A percentile compares a stretch with the other conserved stretches of the same genome.
Conservation (phyloP, 768 basidiomycete species). For the Boletus pseudopeckii region DNA sequence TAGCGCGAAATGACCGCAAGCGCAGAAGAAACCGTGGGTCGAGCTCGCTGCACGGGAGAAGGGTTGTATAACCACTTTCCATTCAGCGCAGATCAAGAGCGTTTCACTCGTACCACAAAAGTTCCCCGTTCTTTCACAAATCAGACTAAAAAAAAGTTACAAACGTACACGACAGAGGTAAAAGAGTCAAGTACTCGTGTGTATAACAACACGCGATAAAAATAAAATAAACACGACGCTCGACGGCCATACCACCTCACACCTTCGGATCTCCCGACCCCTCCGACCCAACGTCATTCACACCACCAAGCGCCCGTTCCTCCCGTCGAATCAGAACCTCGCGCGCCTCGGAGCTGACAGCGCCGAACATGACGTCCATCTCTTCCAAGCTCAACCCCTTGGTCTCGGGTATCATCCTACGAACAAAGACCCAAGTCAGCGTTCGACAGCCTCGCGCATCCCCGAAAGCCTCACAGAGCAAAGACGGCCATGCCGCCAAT, state of each 20-base stretch:
- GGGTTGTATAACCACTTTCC: not conserved
- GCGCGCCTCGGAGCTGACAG: conserved; percentile 53
- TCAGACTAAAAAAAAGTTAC: no score
- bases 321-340: conserved; percentile 48
- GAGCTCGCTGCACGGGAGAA: conserved; percentile 49
- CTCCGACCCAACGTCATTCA: not conserved
- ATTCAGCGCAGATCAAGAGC: no score
- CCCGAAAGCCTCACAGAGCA: conserved; percentile 47
- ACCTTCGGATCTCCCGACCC: conserved; percentile 1
- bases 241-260: no score
- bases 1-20: conserved; percentile 57
- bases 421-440: no score
- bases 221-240: no score
- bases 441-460: no score
- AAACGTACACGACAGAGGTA: no score
- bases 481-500: conserved; percentile 67
- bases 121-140: no score
- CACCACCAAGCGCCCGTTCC: conserved; percentile 30
- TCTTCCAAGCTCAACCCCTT: conserved; percentile 55
- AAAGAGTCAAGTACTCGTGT: no score
- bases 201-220: no score
- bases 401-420: conserved; percentile 58
- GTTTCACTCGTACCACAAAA: no score
- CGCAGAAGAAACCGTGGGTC: conserved; percentile 48
- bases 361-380: conserved; percentile 58